Evolutionary conservation across 352 stramenopile genomes (phyloP), one percentile per base, ranked within the genome.

Genomic region (Phytophthora foliorum): DNA sequence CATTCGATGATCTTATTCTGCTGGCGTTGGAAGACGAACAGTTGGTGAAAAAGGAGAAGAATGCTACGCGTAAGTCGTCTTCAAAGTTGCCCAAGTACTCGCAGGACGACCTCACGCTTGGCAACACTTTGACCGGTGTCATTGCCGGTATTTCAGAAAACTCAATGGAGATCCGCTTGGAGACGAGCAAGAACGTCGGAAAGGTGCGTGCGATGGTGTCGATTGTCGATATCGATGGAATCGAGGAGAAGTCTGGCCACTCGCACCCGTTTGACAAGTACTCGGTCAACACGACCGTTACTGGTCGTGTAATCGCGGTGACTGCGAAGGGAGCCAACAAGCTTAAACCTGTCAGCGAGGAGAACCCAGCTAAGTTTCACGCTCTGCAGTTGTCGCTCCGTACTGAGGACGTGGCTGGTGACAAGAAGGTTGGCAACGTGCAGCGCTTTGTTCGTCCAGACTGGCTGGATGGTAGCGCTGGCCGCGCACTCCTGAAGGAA

Each of bases 241-340:
- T 77, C 19, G 69, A 74, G n/a, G 77, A 74, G 5, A 64, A 62
- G 21, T 63, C 65, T 25, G 52, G 65, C 11, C 67, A 80, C 39
- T 61, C 74, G 25, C 90, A 97, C 50, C 90, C 90, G 50, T 95
- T 97, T 60, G 88, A 96, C 66, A 75, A 58, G 34, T 97, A 91
- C 68, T 84, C 78, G 29, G 78, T 93, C 21, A 91, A 95, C 70
- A 85, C 82, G 60, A 76, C 82, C 17, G 77, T 97, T 6, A 77
- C 67, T 21, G 90, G 84, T 24, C 86, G 88, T 58, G 72, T 96
- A 19, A 72, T 97, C 25, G 72, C 84, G 8, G 74, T 92, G 11
- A 57, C 88, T 0, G 71, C 83, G 22, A 96, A 96, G 72, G 90
- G 90, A 24, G 76, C 84, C 22, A 95, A 97, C 80, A 89, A 97